These are phyloP conservation scores for Daucus carota DNA, from an alignment of 129 eudicot species.

Conservation along the genomic window DNA sequence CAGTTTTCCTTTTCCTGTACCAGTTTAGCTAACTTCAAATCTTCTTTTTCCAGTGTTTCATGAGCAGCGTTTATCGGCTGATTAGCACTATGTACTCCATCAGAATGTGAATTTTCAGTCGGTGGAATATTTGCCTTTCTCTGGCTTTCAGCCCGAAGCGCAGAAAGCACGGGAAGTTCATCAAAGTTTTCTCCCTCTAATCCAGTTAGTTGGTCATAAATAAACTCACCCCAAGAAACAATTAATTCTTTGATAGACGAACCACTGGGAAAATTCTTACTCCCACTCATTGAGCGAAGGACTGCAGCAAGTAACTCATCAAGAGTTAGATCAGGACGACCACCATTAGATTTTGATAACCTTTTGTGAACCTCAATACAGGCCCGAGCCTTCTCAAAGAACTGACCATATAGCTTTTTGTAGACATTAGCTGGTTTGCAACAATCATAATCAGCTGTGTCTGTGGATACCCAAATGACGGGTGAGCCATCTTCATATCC, in stretches of 20 bases:
- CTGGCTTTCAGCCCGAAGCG: slow-evolving; percentile 48
- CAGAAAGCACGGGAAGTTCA: slow-evolving; percentile 49
- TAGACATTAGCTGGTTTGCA: slow-evolving; percentile 47
- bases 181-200: slow-evolving; percentile 49
- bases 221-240: slow-evolving; percentile 64
- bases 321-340: slow-evolving; percentile 41
- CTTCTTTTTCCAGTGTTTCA: slow-evolving; percentile 48
- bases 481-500: slow-evolving; percentile 81
- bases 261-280: slow-evolving; percentile 48
- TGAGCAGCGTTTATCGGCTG: slow-evolving; percentile 13
- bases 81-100: slow-evolving; percentile 14
- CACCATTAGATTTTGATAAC: slow-evolving; percentile 53
- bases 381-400: slow-evolving; percentile 55
- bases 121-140: slow-evolving; percentile 20
- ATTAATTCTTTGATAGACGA: slow-evolving; percentile 48
- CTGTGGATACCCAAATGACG: slow-evolving; percentile 65
- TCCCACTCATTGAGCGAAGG: slow-evolving; percentile 51
- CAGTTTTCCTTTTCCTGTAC: slow-evolving; percentile 62
- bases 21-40: slow-evolving; percentile 54
- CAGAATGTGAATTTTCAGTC: slow-evolving; percentile 1
- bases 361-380: slow-evolving; percentile 57
- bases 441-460: slow-evolving; percentile 68
- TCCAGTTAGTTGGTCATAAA: slow-evolving; percentile 62
- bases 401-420: slow-evolving; percentile 44
- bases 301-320: slow-evolving; percentile 61